Base-by-base conservation (phyloP, 345 rosid genomes). In the Diplotaxis tenuifolia region DNA sequence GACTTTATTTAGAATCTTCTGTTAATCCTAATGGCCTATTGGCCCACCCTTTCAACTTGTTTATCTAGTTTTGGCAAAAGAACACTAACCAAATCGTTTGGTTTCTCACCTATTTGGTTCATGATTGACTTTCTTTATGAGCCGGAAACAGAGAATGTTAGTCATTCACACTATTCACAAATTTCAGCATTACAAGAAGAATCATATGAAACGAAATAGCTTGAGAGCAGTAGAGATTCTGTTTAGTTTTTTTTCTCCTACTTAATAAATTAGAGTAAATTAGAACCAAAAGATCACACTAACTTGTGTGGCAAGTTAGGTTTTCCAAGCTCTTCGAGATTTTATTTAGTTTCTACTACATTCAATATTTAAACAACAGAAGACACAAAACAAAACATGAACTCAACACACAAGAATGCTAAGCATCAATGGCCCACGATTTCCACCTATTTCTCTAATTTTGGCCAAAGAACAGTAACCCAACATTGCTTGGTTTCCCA, bases 31-130 rank as follows among this genome's bases (percentile, higher is more conserved):
- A 56, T 29, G 56, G 40, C 42, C 21, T 50, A 52, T 8, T 62
- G 70, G 20, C 34, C 77, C 59, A 65, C 65, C 62, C 18, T 27
- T 57, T 54, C 9, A 29, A 25, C 64, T 0, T 54, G 32, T 72
- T 29, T 57, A 27, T 42, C 49, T 73, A 28, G 36, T 65, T 56
- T 73, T 65, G 59, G 58, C 36, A 29, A 22, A 19, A 27, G 21
- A 29, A 42, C 15, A 57, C 76, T 40, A 42, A 65, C 53, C 52
- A 47, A 57, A 29, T 10, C 12, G 50, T n/a, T 65, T 7, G 71
- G 72, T 73, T 73, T 56, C 77, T 29, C 66, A 65, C 77, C 71
- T 7, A 7, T 57, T 3, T 31, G 38, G 60, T 57, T 73, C 53
- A 22, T 74, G 28, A 28, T 38, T 73, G 19, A 14, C 15, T 64